Evolutionary conservation across 2,329 filamentous ascomycete genomes (phyloP), one percentile per base, ranked within the genome.

Genomic region (Hymenoscyphus occultus): DNA sequence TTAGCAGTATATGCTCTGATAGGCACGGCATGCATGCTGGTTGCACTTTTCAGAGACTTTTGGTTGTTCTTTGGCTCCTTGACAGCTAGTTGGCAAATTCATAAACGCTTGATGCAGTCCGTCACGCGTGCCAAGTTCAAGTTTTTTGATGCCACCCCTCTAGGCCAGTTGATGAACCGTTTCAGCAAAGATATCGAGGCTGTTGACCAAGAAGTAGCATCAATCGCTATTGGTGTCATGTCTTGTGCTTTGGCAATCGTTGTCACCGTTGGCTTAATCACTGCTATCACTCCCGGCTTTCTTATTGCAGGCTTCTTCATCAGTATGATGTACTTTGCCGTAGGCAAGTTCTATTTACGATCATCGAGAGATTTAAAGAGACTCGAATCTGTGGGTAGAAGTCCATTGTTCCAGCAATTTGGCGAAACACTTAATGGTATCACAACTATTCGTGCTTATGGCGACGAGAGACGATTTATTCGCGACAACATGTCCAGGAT

Each of bases 101-200:
- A 99, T 76, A 84, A 89, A 70, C 82, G 85, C 42, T 82, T 99
- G 63, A 90, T 99, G 76, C 83, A 86, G 35, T 83, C 90, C 1
- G 87, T 99, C 31, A 90, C 92, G 14, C 88, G 93, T 70, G 95
- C 95, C 39, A 94, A 93, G 76, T 98, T 99, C 82, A 93, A 91
- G 75, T 99, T 99, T 80, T 99, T 99, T 74, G 95, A 99, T 74
- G 90, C 94, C 1, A 99, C 95, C 0, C 95, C 95, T 2, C 85
- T 98, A 0, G 95, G 95, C 13, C 94, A 97, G 78, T 84, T 99
- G 73, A 98, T 98, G 89, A 99, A 99, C 78, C 88, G 95, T 22
- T 99, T 99, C 80, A 98, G 94, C 76, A 98, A 98, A 78, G 95
- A 99, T 76, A 86, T 99, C 14, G 93, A 99, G 76, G 88, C 93